A percentile compares a stretch with the other conserved stretches of the same genome.
Conservation (phyloP, 75 land plant genomes). For the Ceratopteris richardii region DNA sequence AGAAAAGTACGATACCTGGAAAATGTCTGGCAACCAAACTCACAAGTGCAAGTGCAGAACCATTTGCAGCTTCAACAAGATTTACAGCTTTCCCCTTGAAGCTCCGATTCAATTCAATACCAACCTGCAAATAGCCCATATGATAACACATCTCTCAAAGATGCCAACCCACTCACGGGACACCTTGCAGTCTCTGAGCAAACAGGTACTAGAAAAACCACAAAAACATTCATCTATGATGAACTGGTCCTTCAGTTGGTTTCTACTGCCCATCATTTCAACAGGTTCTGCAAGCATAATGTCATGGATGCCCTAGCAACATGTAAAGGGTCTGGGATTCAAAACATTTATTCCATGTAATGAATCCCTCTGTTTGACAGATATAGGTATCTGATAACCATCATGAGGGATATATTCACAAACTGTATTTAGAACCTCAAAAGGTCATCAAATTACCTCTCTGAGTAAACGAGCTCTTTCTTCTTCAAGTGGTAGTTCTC, state of each 20-base stretch:
- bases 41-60: conserved; percentile 80
- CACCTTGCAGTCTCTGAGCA: not conserved
- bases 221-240: too few relatives aligned
- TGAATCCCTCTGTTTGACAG: too few relatives aligned
- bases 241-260: too few relatives aligned
- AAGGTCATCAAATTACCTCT: too few relatives aligned
- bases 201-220: too few relatives aligned
- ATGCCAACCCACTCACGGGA: not conserved
- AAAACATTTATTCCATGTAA: too few relatives aligned
- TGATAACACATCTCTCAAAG: not conserved
- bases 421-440: too few relatives aligned
- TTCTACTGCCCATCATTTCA: too few relatives aligned
- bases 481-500: conserved; percentile 93
- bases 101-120: conserved; percentile 65
- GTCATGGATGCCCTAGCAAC: too few relatives aligned
- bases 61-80: conserved; percentile 59
- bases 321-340: too few relatives aligned
- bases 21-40: conserved; percentile 70
- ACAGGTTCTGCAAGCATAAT: too few relatives aligned
- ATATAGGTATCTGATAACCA: not conserved
- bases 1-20: conserved; percentile 48
- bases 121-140: conserved; percentile 46
- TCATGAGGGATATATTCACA: not conserved
- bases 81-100: conserved; percentile 85
- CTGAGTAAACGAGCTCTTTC: conserved; percentile 85